These are phyloP conservation scores for Linaria vulgaris DNA, from an alignment of 257 asterid species.

Conservation along the genomic window DNA sequence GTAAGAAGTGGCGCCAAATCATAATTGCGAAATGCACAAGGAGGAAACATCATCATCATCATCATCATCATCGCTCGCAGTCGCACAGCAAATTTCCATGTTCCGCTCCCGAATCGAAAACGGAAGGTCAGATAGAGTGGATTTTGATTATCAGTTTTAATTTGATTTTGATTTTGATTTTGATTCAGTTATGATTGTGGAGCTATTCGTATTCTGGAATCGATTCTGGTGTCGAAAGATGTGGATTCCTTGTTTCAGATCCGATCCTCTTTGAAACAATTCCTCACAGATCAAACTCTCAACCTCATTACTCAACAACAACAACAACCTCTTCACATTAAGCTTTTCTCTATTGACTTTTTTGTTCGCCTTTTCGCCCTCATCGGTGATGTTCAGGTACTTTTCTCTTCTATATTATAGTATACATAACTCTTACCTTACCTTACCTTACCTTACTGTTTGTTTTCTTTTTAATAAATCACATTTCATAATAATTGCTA, in stretches of 20 bases:
- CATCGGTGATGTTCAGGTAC: constrained; percentile 79
- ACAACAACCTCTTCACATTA: constrained; percentile 48
- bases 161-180: not conserved
- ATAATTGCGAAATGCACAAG: constrained; percentile 33
- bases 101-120: constrained; percentile 54
- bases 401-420: not conserved
- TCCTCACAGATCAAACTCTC: constrained; percentile 65
- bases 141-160: too few species aligned
- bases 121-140: constrained; percentile 63
- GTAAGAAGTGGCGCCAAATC: constrained; percentile 25
- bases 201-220: constrained; percentile 60
- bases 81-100: constrained; percentile 51
- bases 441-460: too few species aligned
- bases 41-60: constrained; percentile 26
- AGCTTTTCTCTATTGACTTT: constrained; percentile 67
- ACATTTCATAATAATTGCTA: too few species aligned
- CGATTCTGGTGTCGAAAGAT: constrained; percentile 50
- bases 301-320: constrained; percentile 48
- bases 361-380: constrained; percentile 62
- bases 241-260: constrained; percentile 44
- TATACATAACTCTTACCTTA: too few species aligned
- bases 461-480: too few species aligned
- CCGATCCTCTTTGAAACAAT: constrained; percentile 46
- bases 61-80: too few species aligned
- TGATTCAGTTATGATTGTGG: constrained; percentile 56